Conservation (phyloP, 2,329 filamentous ascomycete genomes). For the Dothistroma pini region DNA sequence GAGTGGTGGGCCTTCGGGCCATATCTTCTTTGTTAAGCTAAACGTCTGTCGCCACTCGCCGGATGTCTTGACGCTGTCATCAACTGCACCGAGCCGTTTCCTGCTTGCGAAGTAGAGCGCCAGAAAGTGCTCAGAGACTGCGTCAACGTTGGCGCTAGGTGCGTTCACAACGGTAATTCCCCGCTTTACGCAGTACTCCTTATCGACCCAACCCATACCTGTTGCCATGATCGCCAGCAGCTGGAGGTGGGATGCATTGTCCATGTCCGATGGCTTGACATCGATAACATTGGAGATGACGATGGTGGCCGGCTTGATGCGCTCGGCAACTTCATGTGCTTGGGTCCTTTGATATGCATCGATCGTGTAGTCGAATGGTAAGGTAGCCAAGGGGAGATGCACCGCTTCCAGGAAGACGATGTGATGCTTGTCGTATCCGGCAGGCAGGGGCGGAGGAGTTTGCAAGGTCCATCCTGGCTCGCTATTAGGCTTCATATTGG, state of each 20-base stretch:
- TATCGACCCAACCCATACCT: constrained; percentile 24
- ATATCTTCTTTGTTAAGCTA: constrained; percentile 18
- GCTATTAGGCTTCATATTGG: neutral
- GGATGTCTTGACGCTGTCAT: constrained; percentile 19
- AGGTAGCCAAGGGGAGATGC: constrained; percentile 17
- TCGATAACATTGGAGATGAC: constrained; percentile 21
- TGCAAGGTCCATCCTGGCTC: constrained; percentile 14
- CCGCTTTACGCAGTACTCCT: constrained; percentile 18
- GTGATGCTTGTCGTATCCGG: constrained; percentile 21
- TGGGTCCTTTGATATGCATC: constrained; percentile 28
- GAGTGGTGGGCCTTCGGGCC: constrained; percentile 18
- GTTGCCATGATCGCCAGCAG: constrained; percentile 21
- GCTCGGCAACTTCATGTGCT: constrained; percentile 24
- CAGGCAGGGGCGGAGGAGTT: constrained; percentile 16
- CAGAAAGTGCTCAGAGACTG: constrained; percentile 22
- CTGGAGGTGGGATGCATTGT: constrained; percentile 20
- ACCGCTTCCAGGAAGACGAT: constrained; percentile 23
- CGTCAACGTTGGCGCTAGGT: constrained; percentile 21
- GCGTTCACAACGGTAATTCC: constrained; percentile 19
- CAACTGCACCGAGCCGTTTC: constrained; percentile 16
- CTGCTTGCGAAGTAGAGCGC: constrained; percentile 20
- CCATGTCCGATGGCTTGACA: constrained; percentile 22
- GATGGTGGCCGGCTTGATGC: constrained; percentile 22
- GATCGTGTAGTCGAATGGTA: constrained; percentile 20
- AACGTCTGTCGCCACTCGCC: constrained; percentile 20